Evolutionary conservation across 2,329 filamentous ascomycete species (phyloP), one percentile per base, ranked within the genome.

Genomic region (Fusarium domesticum): DNA sequence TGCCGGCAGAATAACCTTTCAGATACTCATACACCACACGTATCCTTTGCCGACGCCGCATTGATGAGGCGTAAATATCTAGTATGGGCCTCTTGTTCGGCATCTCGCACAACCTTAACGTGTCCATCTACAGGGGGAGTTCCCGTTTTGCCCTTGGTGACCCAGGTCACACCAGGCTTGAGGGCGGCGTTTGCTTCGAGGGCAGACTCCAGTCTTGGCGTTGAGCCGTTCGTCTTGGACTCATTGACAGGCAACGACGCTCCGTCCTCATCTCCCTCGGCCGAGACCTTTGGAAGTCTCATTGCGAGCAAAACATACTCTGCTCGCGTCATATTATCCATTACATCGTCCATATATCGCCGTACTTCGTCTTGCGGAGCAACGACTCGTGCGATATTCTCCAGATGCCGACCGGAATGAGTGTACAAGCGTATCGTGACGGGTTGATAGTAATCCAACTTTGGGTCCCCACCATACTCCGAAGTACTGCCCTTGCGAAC

Each of bases 361-460:
- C 70, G 69, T 17, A 85, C 83, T 52, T 84, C 81, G 14, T 84
- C 80, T 19, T 73, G 71, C 3, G 80, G 78, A 16, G 81, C 81
- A 20, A 86, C 81, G 2, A 84, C 78, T 39, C 77, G 73, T 16
- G 75, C 71, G 12, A 87, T 64, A 36, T 80, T 75, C 50, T 86
- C 83, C 5, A 86, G 68, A 48, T 82, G 72, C 35, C 77, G 75
- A 2, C 76, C 75, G 25, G 72, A 72, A 10, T 70, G 69, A 0
- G 80, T 72, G 44, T 74, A 75, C 18, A 87, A 64, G 15, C 81
- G 75, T 40, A 87, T 76, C 0, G 77, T 85, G 19, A 91, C 76
- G 2, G 87, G 87, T 54, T 91, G 85, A 61, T 89, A 92, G 66
- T 87, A 89, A 57, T 89, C 83, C 11, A 84, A 66, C 7, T 72